Evolutionary conservation across 2,329 filamentous ascomycete species (phyloP).

Genomic region (Xylaria sp.): DNA sequence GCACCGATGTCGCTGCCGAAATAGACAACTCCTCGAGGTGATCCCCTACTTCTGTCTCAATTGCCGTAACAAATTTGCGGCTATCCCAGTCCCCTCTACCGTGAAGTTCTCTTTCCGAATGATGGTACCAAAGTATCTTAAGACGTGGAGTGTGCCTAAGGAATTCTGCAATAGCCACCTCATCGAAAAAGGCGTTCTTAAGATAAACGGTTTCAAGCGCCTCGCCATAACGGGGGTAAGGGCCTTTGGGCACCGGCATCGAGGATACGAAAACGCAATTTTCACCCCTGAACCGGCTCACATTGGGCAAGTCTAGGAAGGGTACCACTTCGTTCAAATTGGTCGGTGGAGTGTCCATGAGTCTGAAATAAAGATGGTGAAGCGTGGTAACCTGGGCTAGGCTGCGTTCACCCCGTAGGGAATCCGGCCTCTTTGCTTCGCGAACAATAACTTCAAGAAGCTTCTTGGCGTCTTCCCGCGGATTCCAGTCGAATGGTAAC

Average conservation of each 20-base stretch:
- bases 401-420: not conserved
- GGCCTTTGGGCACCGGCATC: not conserved
- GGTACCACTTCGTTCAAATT: not conserved
- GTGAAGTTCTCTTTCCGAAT: not conserved
- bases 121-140: not conserved
- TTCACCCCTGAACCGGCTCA: not conserved
- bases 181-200: not conserved
- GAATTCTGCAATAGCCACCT: not conserved
- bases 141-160: not conserved
- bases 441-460: not conserved
- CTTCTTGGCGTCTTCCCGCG: not conserved
- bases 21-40: not conserved
- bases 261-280: not conserved
- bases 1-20: too few relatives aligned
- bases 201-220: not conserved
- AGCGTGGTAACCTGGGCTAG: not conserved
- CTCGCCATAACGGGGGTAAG: not conserved
- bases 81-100: not conserved
- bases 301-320: slow-evolving; percentile 6
- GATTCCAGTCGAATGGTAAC: not conserved
- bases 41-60: not conserved
- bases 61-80: slow-evolving; percentile 1
- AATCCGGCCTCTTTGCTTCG: not conserved
- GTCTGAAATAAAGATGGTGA: not conserved
- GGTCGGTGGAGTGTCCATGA: too few relatives aligned